Base-by-base conservation (phyloP, 345 rosid species). In the Orychophragmus violaceus region DNA sequence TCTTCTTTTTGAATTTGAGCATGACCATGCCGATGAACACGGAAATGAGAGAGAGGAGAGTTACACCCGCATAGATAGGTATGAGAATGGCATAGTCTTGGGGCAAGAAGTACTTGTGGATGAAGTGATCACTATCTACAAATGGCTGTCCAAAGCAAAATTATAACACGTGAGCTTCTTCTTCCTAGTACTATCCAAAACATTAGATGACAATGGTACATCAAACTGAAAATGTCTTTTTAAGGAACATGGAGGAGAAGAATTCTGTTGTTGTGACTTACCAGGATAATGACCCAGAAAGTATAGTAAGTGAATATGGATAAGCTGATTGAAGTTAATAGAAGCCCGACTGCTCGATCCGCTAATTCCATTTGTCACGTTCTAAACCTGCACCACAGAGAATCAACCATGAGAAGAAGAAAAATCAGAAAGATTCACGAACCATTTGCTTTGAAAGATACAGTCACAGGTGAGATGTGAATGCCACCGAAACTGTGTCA, bases 281-380 rank as follows among this genome's bases (percentile, higher is more conserved):
- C 98, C 85, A 92, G 78, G 65, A 93, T 86, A 79, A 93, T 88
- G 76, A 85, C 95, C 99, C 99, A 94, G 66, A 94, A 94, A 18
- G 97, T 90, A 39, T 88, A 90, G 77, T 94, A 90, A 3, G 91
- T 90, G 86, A 90, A 94, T 39, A 88, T 81, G 46, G 95, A 83
- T 74, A 94, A 44, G 81, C 95, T 87, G 82, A 79, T 80, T 5
- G 80, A 50, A 17, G 95, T 76, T 52, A 94, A 55, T 27, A 94
- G 55, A 35, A 90, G 84, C 64, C 99, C 97, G 25, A 90, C 90
- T 14, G 85, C 95, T 68, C 84, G 82, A 75, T 94, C 97, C 3
- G 89, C 97, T 68, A 90, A 68, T 69, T 90, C 99, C 96, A 90
- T 94, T 70, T 32, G 41, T 53, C 29, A 58, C 24, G 22, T 70